Percentiles rank a stretch among this genome's conserved stretches.
phyloP scores from a whole-genome alignment of 2,329 filamentous ascomycete genomes.

The Trichoderma guizhouense region DNA sequence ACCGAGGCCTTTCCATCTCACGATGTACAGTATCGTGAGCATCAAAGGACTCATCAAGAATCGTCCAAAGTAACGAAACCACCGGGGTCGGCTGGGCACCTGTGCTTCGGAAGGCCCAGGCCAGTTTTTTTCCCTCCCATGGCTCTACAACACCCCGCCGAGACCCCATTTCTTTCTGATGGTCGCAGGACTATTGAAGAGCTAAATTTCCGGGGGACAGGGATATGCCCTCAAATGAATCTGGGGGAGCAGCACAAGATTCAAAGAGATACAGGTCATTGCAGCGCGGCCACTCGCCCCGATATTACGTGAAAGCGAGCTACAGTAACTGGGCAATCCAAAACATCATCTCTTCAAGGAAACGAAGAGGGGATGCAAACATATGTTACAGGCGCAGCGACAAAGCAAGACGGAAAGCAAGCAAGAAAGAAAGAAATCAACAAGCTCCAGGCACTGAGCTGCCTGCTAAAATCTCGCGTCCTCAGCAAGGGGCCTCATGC shows the following conservation, averaged over 20 bases:
- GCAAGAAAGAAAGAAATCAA: neutral
- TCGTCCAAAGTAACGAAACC: neutral
- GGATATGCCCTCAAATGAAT: neutral
- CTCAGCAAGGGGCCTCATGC: conserved; percentile 8
- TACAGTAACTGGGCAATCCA: neutral
- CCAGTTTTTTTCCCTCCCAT: neutral
- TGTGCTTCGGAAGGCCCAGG: conserved; percentile 6
- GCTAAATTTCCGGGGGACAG: conserved; percentile 21
- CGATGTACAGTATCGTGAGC: neutral
- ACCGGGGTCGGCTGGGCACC: neutral
- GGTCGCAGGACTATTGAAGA: conserved; percentile 20
- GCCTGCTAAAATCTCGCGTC: neutral
- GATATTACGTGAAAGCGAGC: neutral
- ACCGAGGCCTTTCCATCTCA: neutral
- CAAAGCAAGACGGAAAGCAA: neutral
- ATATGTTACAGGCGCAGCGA: neutral
- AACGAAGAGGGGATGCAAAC: neutral
- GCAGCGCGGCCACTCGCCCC: neutral
- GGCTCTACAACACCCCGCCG: neutral
- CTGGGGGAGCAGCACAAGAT: conserved; percentile 9
- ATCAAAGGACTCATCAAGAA: neutral
- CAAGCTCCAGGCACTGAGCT: neutral
- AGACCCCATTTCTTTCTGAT: conserved; percentile 10
- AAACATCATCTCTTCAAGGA: neutral
- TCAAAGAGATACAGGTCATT: neutral